Base-by-base conservation (phyloP, 768 basidiomycete genomes). In the Exidia glandulosa region DNA sequence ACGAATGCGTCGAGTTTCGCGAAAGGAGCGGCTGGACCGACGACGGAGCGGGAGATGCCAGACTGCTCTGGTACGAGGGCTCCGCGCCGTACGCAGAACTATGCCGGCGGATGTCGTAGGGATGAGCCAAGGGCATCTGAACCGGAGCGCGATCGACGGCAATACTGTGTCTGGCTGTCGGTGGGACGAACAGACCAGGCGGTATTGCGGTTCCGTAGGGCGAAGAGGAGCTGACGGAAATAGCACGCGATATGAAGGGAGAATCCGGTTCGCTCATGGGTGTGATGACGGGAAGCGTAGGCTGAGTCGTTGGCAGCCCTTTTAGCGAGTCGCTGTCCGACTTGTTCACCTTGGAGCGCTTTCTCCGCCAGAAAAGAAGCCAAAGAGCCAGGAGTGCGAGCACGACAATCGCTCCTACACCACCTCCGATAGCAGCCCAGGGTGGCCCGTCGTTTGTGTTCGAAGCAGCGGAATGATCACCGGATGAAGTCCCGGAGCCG, bases 401-500 rank as follows among this genome's bases (percentile, higher is more conserved):
- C 7, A 60, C 59, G 25, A 48, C 54, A 16, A 19, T 47, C 16
- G 54, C 59, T 12, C 59, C 59, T 6, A 56, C 50, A 37, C n/a
- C 59, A 32, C 59, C 59, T 56, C 29, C 41, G 30, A 56, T 32
- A 32, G 25, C 36, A 12, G 32, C 59, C 33, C 54, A 32, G 25
- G 31, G 59, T 5, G 59, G 50, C 6, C 54, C 32, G 3, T 19
- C 6, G 7, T 29, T 31, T 2, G 45, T 19, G 4, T n/a, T n/a
- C n/a, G n/a, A n/a, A n/a, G n/a, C n/a, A n/a, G n/a, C n/a, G n/a
- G n/a, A n/a, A n/a, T n/a, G n/a, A n/a, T n/a, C n/a, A n/a, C n/a
- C n/a, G n/a, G n/a, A n/a, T 33, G 52, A 31, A 19, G 45, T 19
- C 16, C 9, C 13, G 10, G 41, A 32, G 19, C 32, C 37, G 6